A percentile compares a stretch with the other conserved stretches of the same genome.
These are phyloP conservation scores for Tetrastigma voinierianum DNA, from an alignment of 164 flowering plant genomes.

Conservation along the genomic window DNA sequence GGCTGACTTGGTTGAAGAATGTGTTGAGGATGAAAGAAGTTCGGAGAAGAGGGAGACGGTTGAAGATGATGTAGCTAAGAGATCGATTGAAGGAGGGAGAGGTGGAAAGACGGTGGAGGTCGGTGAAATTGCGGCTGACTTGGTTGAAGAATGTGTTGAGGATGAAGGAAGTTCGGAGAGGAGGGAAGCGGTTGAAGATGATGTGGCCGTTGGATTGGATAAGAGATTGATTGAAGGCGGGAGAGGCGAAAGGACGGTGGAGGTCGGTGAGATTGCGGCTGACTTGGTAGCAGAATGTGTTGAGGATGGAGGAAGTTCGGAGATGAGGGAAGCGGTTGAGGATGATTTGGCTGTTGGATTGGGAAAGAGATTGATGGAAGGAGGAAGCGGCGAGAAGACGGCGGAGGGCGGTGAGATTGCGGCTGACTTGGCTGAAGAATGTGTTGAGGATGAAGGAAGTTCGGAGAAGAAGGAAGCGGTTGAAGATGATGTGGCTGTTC, in stretches of 20 bases:
- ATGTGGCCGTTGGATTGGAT: background rate
- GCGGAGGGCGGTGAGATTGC: background rate
- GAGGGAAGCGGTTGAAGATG: background rate
- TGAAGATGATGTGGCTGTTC: background rate
- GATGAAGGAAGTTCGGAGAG: background rate
- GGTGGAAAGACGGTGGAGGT: background rate
- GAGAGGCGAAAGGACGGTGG: background rate
- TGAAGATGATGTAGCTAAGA: conserved; percentile 9
- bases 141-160: no score
- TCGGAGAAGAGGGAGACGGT: background rate
- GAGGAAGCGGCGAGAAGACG: no score
- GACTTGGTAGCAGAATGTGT: conserved; percentile 11
- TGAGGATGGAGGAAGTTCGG: background rate
- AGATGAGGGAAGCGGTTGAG: background rate
- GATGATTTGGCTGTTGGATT: conserved; percentile 8
- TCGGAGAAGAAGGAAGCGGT: background rate
- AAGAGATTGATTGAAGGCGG: background rate
- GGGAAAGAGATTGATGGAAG: background rate
- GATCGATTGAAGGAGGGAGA: background rate
- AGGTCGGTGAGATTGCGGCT: background rate
- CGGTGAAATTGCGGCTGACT: no score
- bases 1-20: conserved; percentile 10
- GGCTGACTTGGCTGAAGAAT: no score
- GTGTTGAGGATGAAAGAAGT: background rate
- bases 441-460: background rate